Percentiles rank a stretch among this genome's conserved stretches.
Evolutionary conservation across 192 early-diverging fungal genomes (phyloP).

Genomic region (Ambispora gerdemannii): DNA sequence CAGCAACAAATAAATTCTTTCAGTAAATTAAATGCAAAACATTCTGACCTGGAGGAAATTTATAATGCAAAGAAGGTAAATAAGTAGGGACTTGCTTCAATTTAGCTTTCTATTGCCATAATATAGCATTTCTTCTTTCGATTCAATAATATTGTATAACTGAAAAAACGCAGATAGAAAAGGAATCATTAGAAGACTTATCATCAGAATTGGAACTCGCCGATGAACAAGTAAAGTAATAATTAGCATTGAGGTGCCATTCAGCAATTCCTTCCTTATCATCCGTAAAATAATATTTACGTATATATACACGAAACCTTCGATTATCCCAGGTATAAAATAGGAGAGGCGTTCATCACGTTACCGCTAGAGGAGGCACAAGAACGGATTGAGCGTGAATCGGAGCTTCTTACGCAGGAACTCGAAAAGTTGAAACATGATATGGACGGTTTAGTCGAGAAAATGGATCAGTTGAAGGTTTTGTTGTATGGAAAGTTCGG

Average conservation of each 20-base stretch:
- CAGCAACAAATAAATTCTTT: conserved; percentile 96
- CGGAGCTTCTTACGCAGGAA: conserved; percentile 53
- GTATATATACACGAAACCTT: no score
- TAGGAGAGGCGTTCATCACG: conserved; percentile 87
- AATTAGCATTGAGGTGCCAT: conserved; percentile 72
- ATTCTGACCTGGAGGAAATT: conserved; percentile 73
- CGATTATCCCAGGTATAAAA: conserved; percentile 75
- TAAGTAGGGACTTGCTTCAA: not conserved
- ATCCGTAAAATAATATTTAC: not conserved
- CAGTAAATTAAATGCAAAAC: conserved; percentile 74
- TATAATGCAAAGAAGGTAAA: conserved; percentile 79
- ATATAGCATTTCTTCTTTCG: not conserved
- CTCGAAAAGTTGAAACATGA: conserved; percentile 62
- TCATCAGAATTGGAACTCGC: conserved; percentile 84
- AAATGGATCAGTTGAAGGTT: conserved; percentile 88
- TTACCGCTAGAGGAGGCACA: conserved; percentile 70
- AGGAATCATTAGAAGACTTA: conserved; percentile 95
- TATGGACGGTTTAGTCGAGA: conserved; percentile 57
- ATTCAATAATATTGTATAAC: not conserved
- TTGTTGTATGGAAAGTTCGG: conserved; percentile 90
- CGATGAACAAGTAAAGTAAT: conserved; percentile 93
- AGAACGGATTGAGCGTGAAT: conserved; percentile 65
- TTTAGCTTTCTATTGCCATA: conserved; percentile 4
- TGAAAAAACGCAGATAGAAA: conserved; percentile 57
- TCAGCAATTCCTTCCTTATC: conserved; percentile 23